phyloP scores from a whole-genome alignment of 2,329 filamentous ascomycete genomes.

The Triangularia setosa region DNA sequence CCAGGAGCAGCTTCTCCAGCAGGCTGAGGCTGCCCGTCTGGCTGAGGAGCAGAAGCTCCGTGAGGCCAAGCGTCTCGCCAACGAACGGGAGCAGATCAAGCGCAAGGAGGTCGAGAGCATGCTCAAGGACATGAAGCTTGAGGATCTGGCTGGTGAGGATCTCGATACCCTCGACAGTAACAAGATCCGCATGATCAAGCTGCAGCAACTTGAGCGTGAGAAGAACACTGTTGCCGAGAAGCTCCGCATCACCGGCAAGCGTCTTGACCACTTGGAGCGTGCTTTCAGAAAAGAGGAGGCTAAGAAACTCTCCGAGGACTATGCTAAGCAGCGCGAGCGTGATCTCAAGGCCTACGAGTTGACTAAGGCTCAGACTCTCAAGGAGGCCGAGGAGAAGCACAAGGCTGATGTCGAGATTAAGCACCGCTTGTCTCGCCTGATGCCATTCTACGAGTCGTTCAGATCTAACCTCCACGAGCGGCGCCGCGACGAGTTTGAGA shows the following conservation, averaged over 20 bases:
- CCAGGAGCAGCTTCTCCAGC: conserved; percentile 80
- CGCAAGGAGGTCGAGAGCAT: conserved; percentile 93
- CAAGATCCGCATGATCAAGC: conserved; percentile 88
- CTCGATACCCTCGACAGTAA: conserved; percentile 85
- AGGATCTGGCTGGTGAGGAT: conserved; percentile 73
- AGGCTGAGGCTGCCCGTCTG: conserved; percentile 84
- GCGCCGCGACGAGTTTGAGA: conserved; percentile 93
- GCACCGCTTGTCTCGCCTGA: conserved; percentile 81
- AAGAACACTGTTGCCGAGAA: conserved; percentile 95
- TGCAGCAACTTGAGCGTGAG: conserved; percentile 93
- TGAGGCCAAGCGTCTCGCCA: conserved; percentile 78
- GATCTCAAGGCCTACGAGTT: conserved; percentile 79
- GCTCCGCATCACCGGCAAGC: conserved; percentile 87
- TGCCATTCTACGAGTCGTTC: conserved; percentile 82
- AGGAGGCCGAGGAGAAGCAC: conserved; percentile 82
- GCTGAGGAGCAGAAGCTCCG: conserved; percentile 91
- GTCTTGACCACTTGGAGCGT: conserved; percentile 94
- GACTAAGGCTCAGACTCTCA: conserved; percentile 71
- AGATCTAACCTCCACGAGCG: conserved; percentile 77
- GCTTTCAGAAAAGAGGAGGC: conserved; percentile 93
- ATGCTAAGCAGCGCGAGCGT: conserved; percentile 72
- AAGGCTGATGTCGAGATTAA: conserved; percentile 89
- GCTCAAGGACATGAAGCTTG: conserved; percentile 85
- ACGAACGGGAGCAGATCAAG: conserved; percentile 83
- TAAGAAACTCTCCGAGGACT: conserved; percentile 86